Percentiles rank a stretch among this genome's conserved stretches.
Evolutionary conservation across 257 asterid species (phyloP).

Genomic region (Leptodermis oblonga): DNA sequence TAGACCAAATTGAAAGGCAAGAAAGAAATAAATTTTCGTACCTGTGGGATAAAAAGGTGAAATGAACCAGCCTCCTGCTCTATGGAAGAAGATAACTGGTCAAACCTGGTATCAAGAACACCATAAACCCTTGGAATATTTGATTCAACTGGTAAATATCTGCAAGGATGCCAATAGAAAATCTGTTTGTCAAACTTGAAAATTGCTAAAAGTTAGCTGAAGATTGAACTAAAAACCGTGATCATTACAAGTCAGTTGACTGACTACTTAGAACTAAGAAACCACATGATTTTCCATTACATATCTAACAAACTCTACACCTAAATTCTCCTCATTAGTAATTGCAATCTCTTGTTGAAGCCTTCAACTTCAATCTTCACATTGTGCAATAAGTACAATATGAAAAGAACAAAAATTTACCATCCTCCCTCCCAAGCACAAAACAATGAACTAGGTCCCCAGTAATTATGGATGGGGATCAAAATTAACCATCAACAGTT

Average conservation of each 20-base stretch:
- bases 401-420: too few relatives aligned
- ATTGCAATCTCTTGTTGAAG: not conserved
- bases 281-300: not conserved
- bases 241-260: not conserved
- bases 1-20: not conserved
- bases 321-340: not conserved
- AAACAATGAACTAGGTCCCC: not conserved
- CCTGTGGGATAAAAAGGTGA: slow-evolving; percentile 80
- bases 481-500: too few relatives aligned
- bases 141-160: slow-evolving; percentile 58
- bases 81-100: slow-evolving; percentile 34
- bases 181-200: not conserved
- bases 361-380: not conserved
- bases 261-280: not conserved
- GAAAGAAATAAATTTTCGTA: slow-evolving; percentile 7
- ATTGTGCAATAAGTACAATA: too few relatives aligned
- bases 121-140: slow-evolving; percentile 74
- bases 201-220: not conserved
- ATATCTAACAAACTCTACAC: not conserved
- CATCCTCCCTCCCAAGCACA: too few relatives aligned
- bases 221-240: not conserved
- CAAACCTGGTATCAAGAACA: slow-evolving; percentile 53
- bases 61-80: slow-evolving; percentile 56
- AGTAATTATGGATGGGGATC: too few relatives aligned
- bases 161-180: slow-evolving; percentile 32